Evolutionary conservation across 2,329 filamentous ascomycete genomes (phyloP).

Genomic region (Metarhizium guizhouense): DNA sequence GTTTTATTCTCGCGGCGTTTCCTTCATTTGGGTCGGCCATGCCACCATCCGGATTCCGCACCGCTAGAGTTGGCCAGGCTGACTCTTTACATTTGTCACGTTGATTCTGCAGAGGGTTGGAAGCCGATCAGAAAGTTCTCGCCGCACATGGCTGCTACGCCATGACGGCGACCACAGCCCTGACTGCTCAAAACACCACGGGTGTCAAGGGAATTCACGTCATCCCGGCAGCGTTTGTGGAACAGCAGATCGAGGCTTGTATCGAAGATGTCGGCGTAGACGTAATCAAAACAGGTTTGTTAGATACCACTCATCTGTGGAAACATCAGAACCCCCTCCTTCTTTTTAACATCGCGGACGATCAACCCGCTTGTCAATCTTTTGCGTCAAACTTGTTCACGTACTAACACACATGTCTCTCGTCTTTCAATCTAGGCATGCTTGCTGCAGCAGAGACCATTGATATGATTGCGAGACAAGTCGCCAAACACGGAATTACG

Average conservation of each 20-base stretch:
- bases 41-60: background rate
- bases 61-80: background rate
- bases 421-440: constrained; percentile 22
- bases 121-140: constrained; percentile 93
- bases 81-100: background rate
- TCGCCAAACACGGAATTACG: constrained; percentile 21
- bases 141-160: constrained; percentile 89
- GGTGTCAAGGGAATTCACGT: constrained; percentile 76
- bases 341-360: no score
- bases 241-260: constrained; percentile 77
- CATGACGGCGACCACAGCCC: constrained; percentile 88
- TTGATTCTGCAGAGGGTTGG: constrained; percentile 58
- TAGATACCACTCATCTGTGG: background rate
- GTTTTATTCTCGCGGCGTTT: background rate
- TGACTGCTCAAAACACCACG: constrained; percentile 92
- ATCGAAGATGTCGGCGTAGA: constrained; percentile 79
- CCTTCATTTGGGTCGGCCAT: background rate
- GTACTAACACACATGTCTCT: background rate
- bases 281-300: constrained; percentile 80
- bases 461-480: constrained; percentile 22
- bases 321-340: background rate
- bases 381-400: no score
- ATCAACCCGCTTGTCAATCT: no score
- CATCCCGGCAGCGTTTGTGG: constrained; percentile 69
- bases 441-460: constrained; percentile 28